Conservation (phyloP, 805 yeast species). For the Priceomyces castillae region DNA sequence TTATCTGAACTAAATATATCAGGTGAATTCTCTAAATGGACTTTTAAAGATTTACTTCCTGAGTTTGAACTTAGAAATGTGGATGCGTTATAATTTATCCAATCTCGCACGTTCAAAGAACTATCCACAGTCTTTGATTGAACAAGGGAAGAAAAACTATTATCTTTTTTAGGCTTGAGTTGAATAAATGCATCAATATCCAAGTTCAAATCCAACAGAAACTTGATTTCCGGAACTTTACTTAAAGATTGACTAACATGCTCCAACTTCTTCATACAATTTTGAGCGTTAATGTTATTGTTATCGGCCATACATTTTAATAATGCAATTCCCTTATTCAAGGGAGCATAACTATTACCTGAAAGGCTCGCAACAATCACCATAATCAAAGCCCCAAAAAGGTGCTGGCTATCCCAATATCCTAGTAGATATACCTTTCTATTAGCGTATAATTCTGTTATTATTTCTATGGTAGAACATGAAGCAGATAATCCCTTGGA, state of each 20-base stretch:
- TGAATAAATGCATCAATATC: conserved; percentile 10
- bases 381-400: conserved; percentile 31
- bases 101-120: not conserved
- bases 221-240: conserved; percentile 22
- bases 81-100: not conserved
- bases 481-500: conserved; percentile 29
- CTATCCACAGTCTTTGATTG: no score
- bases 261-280: conserved; percentile 26
- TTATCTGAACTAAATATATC: conserved; percentile 11
- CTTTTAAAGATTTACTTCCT: not conserved
- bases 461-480: conserved; percentile 27
- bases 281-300: conserved; percentile 35
- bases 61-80: not conserved
- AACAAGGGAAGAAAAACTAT: no score
- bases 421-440: conserved; percentile 33
- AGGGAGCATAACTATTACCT: conserved; percentile 15
- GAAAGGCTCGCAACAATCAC: conserved; percentile 26
- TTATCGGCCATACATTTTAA: conserved; percentile 32
- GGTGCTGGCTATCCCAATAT: conserved; percentile 40
- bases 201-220: conserved; percentile 18
- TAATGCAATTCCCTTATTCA: conserved; percentile 28
- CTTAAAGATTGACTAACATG: conserved; percentile 22
- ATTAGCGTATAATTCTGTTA: conserved; percentile 25
- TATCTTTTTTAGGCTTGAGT: no score
- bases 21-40: not conserved